Evolutionary conservation across 2,329 filamentous ascomycete species (phyloP).

Genomic region (Parastagonospora nodorum): DNA sequence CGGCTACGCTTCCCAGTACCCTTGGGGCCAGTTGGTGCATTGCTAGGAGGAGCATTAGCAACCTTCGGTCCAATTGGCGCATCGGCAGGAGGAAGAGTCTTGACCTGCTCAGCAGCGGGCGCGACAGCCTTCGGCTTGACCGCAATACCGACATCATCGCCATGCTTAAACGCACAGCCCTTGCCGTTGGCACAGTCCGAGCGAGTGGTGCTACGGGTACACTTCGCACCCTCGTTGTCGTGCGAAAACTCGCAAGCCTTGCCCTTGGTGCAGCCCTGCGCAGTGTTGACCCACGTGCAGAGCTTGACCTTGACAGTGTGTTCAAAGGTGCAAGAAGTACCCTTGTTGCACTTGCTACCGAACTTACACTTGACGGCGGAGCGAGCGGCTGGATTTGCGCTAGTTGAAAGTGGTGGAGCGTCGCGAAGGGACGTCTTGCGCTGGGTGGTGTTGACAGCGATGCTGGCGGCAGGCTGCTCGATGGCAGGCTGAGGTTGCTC

Average conservation of each 20-base stretch:
- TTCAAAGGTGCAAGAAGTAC: slow-evolving; percentile 1
- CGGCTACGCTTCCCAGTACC: not conserved
- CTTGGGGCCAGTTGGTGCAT: not conserved
- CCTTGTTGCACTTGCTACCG: slow-evolving; percentile 4
- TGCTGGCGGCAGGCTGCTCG: not conserved
- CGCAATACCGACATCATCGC: not conserved
- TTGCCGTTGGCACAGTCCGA: not conserved
- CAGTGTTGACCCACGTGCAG: slow-evolving; percentile 6
- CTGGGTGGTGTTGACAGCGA: not conserved
- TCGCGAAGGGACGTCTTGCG: not conserved
- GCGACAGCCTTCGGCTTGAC: not conserved
- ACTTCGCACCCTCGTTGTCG: slow-evolving; percentile 1
- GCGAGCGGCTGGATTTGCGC: not conserved
- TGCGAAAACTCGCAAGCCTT: slow-evolving; percentile 4
- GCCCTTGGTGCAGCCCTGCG: slow-evolving; percentile 2
- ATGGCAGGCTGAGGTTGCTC: too few relatives aligned
- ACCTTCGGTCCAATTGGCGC: not conserved
- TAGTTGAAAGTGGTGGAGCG: not conserved
- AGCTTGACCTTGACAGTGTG: slow-evolving; percentile 1
- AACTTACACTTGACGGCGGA: slow-evolving; percentile 4
- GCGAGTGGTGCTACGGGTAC: slow-evolving; percentile 1
- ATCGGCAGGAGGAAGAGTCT: not conserved
- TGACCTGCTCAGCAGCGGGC: not conserved
- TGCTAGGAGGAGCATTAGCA: not conserved
- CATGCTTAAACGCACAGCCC: slow-evolving; percentile 7